These are phyloP conservation scores for Candida khao-thaluensis DNA, from an alignment of 805 yeast species.

Conservation along the genomic window DNA sequence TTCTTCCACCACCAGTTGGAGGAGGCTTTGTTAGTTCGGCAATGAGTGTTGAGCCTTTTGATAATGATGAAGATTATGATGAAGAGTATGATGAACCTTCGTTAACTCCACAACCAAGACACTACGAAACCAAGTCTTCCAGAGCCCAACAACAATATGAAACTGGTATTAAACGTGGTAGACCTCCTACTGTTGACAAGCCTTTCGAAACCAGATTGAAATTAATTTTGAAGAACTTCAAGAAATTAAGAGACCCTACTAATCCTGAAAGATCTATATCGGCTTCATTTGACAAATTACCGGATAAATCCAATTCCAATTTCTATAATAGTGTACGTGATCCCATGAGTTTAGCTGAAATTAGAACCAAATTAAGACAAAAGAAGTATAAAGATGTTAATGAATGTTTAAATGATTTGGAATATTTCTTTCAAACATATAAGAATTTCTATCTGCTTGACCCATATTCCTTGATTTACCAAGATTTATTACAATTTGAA, in stretches of 20 bases:
- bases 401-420: conserved; percentile 73
- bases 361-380: conserved; percentile 79
- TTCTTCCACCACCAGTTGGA: conserved; percentile 10
- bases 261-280: conserved; percentile 51
- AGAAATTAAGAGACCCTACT: conserved; percentile 60
- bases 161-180: conserved; percentile 70
- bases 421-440: conserved; percentile 70
- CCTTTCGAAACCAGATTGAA: conserved; percentile 93
- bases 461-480: conserved; percentile 54
- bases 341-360: conserved; percentile 69
- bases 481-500: conserved; percentile 65
- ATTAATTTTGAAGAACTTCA: conserved; percentile 75
- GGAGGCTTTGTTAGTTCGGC: neutral
- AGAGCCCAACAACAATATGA: conserved; percentile 17
- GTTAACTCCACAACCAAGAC: conserved; percentile 13
- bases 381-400: conserved; percentile 78
- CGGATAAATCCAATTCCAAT: conserved; percentile 60
- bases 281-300: conserved; percentile 76
- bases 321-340: conserved; percentile 54
- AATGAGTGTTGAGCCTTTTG: conserved; percentile 16
- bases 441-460: conserved; percentile 55
- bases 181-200: conserved; percentile 88
- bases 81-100: conserved; percentile 10
- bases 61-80: conserved; percentile 16
- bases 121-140: conserved; percentile 1